Evolutionary conservation across 1,139 yeast species (phyloP), one percentile per base, ranked within the genome.

Genomic region (Protomyces arabidopsidicola): DNA sequence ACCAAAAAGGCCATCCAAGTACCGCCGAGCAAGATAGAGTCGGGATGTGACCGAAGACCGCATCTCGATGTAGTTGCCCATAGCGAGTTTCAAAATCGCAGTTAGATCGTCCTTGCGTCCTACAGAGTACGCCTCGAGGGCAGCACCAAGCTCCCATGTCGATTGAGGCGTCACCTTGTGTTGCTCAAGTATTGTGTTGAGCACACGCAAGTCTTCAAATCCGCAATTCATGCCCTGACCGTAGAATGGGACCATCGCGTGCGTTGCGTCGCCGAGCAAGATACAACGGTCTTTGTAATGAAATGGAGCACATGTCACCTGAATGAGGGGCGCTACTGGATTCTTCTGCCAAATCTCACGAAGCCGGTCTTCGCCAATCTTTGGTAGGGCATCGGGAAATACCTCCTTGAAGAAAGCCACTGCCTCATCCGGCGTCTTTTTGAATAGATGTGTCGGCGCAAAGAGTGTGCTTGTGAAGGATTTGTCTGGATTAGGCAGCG

Each of bases 181-280:
- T 64, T 39, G 14, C 27, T 58, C 3, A 2, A 58, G 34, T 8
- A 58, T 9, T 34, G 20, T 24, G 31, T 58, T 58, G 27, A 91
- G 76, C 1, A 86, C 83, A 60, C 85, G 79, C 12, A 90, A 90
- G 71, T 91, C 97, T 74, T 91, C 97, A 72, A 91, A 87, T 1
- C 98, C 98, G 72, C 97, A 89, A 73, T 91, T 91, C 95, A 91
- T 87, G 2, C 98, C 98, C 74, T 91, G 98, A 6, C 97, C 97
- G 71, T 90, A 91, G 73, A 91, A 91, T 14, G 98, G 98, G 3
- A 91, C 97, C 97, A 90, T 90, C 16, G 95, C 85, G 74, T 91
- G 98, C 0, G 97, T 96, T 0, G 97, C 96, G 74, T 91, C 97
- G 2, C 97, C 97, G 42, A 91, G 77, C 4, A 91, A 76, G 14